Base-by-base conservation (phyloP, 1,139 yeast genomes). In the Yamadazyma taylorii region DNA sequence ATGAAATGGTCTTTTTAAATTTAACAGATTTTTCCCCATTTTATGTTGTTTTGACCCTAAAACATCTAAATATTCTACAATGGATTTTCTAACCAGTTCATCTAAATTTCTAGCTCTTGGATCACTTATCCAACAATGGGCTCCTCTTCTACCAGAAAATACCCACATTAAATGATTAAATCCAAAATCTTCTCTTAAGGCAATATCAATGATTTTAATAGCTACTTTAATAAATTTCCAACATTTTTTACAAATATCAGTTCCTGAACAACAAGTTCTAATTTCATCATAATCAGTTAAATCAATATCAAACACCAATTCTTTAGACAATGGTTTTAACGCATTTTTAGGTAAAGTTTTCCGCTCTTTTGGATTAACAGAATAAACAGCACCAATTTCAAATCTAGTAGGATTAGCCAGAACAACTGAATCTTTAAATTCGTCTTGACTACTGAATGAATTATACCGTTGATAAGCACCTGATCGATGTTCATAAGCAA, bases 91-190 rank as follows among this genome's bases (percentile, higher is more conserved):
- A 40, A 78, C 77, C 3, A 66, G 52, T 56, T 94, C 98, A 50
- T 79, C 86, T 46, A 92, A 63, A 3, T 61, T 56, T 39, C 97
- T 69, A 0, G 97, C 96, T 35, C 90, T 68, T 37, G 77, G 63
- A 57, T 94, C 98, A 60, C 96, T 86, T 17, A 92, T 75, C 99
- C 99, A 92, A 51, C 97, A 95, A 71, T 92, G 99, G 17, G 95
- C 96, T 60, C 99, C 99, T 75, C 99, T 85, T 69, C 99, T 83
- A 33, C 99, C 99, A 0, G 97, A 88, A 57, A 88, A 92, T 3
- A 92, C 96, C 98, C 98, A 92, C 33, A 92, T 69, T 55, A 89
- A 68, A 58, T 88, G 83, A 39, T 81, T 66, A 60, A 88, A 90
- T 0, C 97, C 97, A 63, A 94, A 92, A 60, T 92, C 98, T 35